A percentile compares a stretch with the other conserved stretches of the same genome.
Evolutionary conservation across 805 yeast genomes (phyloP).

Genomic region (Candida rishiriensis): DNA sequence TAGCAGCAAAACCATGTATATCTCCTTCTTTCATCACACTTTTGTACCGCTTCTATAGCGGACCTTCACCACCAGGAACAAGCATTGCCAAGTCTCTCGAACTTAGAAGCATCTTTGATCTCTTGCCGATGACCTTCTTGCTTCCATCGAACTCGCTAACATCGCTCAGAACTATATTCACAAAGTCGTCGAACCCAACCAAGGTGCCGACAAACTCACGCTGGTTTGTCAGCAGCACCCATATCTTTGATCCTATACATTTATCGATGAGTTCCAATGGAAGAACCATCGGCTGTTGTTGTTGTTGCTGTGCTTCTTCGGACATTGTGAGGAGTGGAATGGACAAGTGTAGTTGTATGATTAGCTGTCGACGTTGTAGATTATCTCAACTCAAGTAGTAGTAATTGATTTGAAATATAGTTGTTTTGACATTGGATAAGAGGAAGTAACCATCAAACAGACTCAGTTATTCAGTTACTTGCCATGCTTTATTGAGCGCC

Average conservation of each 20-base stretch:
- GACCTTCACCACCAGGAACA: slow-evolving; percentile 46
- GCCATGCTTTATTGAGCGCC: no score
- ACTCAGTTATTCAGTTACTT: no score
- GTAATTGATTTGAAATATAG: no score
- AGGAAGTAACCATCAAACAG: no score
- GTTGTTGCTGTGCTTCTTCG: background rate
- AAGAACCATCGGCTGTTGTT: slow-evolving; percentile 30
- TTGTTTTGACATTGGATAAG: no score
- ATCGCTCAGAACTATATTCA: slow-evolving; percentile 82
- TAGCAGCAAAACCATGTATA: background rate
- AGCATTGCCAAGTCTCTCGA: slow-evolving; percentile 70
- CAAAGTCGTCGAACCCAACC: slow-evolving; percentile 93
- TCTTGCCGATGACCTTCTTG: slow-evolving; percentile 38
- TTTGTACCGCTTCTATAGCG: slow-evolving; percentile 11
- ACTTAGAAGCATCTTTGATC: slow-evolving; percentile 61
- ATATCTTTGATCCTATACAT: slow-evolving; percentile 74
- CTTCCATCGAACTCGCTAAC: slow-evolving; percentile 56
- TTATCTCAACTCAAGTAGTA: no score
- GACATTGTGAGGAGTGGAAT: slow-evolving; percentile 1
- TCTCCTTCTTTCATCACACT: background rate
- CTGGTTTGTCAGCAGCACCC: slow-evolving; percentile 60
- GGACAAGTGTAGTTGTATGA: no score
- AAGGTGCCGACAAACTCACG: slow-evolving; percentile 86
- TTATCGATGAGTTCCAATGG: slow-evolving; percentile 88
- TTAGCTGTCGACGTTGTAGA: no score